Conservation (phyloP, 1,284 basidiomycete genomes). For the Exsudoporus floridanus region DNA sequence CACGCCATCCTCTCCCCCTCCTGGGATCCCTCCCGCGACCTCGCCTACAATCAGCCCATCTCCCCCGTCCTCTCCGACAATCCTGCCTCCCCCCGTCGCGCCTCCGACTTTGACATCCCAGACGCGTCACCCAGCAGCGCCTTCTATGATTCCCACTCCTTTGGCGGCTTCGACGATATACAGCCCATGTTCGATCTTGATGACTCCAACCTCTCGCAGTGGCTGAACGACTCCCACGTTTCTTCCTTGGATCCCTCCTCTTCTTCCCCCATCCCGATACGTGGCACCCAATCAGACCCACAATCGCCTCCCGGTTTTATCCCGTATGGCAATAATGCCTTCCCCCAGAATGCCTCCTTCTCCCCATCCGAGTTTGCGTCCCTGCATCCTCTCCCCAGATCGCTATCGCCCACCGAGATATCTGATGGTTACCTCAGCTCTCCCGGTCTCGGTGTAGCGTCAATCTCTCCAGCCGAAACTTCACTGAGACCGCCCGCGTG, state of each 20-base stretch:
- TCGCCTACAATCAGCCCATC: slow-evolving; percentile 38
- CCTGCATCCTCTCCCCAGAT: slow-evolving; percentile 57
- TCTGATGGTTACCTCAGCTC: slow-evolving; percentile 44
- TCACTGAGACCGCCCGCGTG: slow-evolving; percentile 54
- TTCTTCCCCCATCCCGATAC: slow-evolving; percentile 63
- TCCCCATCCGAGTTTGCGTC: slow-evolving; percentile 60
- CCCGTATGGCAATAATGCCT: slow-evolving; percentile 43
- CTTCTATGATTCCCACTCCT: slow-evolving; percentile 32
- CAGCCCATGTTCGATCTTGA: slow-evolving; percentile 43
- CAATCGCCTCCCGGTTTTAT: slow-evolving; percentile 44
- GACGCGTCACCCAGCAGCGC: slow-evolving; percentile 36
- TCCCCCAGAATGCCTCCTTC: slow-evolving; percentile 50
- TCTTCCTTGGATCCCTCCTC: slow-evolving; percentile 42
- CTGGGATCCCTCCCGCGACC: slow-evolving; percentile 48
- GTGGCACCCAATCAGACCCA: slow-evolving; percentile 42
- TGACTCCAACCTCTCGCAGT: slow-evolving; percentile 47
- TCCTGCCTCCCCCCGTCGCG: slow-evolving; percentile 28
- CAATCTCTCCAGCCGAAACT: slow-evolving; percentile 56
- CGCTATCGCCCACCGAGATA: slow-evolving; percentile 52
- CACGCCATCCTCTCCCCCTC: slow-evolving; percentile 39
- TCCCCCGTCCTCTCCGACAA: slow-evolving; percentile 36
- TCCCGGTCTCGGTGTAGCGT: slow-evolving; percentile 43
- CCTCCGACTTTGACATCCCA: slow-evolving; percentile 37
- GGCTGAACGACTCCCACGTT: slow-evolving; percentile 59
- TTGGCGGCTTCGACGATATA: slow-evolving; percentile 30